These are phyloP conservation scores for Quercus phellos DNA, from an alignment of 331 rosid species.

Conservation along the genomic window DNA sequence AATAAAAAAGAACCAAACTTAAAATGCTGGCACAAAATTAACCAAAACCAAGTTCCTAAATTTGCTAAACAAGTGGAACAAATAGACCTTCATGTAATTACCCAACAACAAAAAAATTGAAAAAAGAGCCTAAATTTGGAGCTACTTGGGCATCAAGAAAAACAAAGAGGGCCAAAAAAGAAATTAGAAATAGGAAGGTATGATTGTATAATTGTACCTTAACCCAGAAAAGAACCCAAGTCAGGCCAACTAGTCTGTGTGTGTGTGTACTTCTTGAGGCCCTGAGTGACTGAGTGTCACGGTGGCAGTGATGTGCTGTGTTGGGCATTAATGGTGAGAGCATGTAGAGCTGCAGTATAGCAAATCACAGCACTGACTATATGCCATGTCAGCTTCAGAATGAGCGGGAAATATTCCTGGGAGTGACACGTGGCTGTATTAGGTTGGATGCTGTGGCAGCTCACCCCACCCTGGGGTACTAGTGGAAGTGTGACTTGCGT, in stretches of 20 bases:
- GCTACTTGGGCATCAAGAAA: slow-evolving; percentile 1
- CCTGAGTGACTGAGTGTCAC: neutral
- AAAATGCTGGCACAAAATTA: neutral
- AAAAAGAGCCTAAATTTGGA: neutral
- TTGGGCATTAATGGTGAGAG: neutral
- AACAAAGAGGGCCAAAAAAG: neutral
- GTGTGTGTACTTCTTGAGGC: too few relatives aligned
- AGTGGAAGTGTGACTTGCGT: too few relatives aligned
- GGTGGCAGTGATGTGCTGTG: neutral
- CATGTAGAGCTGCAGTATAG: neutral
- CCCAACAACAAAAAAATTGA: neutral
- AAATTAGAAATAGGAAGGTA: neutral
- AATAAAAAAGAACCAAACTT: neutral
- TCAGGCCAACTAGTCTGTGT: too few relatives aligned
- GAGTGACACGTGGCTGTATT: neutral
- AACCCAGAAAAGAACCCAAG: neutral
- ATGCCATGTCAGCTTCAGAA: slow-evolving; percentile 1
- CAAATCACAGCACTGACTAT: neutral
- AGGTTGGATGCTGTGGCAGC: neutral
- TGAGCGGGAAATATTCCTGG: slow-evolving; percentile 1
- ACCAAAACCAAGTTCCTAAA: neutral
- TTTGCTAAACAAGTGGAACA: neutral
- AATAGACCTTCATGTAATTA: neutral
- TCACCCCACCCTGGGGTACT: neutral
- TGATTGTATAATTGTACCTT: neutral